Conservation (phyloP, 2,329 filamentous ascomycete genomes). For the Pseudomassariella vexata region DNA sequence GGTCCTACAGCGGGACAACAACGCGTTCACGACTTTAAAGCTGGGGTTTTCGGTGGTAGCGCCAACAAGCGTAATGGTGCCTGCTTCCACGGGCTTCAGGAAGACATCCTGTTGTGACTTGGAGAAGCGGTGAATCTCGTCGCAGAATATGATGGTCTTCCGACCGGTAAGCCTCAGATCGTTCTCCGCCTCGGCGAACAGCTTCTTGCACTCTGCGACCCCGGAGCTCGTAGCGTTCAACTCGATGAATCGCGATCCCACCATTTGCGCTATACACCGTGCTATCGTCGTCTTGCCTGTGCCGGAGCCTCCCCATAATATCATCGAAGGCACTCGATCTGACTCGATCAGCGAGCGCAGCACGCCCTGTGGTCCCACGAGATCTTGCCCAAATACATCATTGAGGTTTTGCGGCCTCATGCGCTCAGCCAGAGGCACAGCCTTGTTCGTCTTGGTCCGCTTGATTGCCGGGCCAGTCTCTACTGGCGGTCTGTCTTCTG, state of each 20-base stretch:
- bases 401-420: slow-evolving; percentile 84
- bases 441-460: slow-evolving; percentile 62
- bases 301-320: slow-evolving; percentile 80
- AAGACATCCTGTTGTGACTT: slow-evolving; percentile 96
- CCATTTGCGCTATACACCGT: slow-evolving; percentile 76
- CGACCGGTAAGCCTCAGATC: slow-evolving; percentile 77
- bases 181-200: slow-evolving; percentile 77
- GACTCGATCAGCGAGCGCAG: slow-evolving; percentile 81
- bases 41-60: slow-evolving; percentile 97
- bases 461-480: slow-evolving; percentile 45
- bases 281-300: slow-evolving; percentile 92
- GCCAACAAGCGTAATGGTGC: slow-evolving; percentile 85
- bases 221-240: slow-evolving; percentile 90
- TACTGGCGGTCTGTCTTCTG: too few relatives aligned
- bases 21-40: slow-evolving; percentile 83
- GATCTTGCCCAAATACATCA: slow-evolving; percentile 84
- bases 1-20: slow-evolving; percentile 83
- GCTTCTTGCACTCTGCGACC: slow-evolving; percentile 85
- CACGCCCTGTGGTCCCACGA: slow-evolving; percentile 80
- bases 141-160: slow-evolving; percentile 94
- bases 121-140: slow-evolving; percentile 90
- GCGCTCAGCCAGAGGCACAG: slow-evolving; percentile 83
- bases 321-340: slow-evolving; percentile 86
- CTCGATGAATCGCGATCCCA: slow-evolving; percentile 84
- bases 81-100: slow-evolving; percentile 83